phyloP scores from a whole-genome alignment of 345 rosid genomes.

The Pistacia atlantica region DNA sequence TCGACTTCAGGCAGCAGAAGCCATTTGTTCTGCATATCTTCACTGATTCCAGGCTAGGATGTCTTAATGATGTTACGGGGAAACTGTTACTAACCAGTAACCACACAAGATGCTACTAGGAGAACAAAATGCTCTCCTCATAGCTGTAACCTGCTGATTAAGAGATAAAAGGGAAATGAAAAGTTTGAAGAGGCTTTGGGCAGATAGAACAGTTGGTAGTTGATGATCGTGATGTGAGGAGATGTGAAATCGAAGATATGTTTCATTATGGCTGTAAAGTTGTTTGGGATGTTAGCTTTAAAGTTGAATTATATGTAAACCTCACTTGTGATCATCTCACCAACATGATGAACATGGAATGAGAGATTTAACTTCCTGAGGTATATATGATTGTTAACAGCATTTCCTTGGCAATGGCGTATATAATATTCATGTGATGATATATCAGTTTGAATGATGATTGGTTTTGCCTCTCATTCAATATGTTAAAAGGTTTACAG shows the following conservation, averaged over 20 bases:
- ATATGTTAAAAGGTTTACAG: background rate
- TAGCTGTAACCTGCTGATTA: slow-evolving; percentile 13
- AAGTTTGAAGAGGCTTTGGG: slow-evolving; percentile 2
- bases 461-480: background rate
- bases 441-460: background rate
- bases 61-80: background rate
- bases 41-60: slow-evolving; percentile 14
- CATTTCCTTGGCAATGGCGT: slow-evolving; percentile 2
- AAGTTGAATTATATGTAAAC: background rate
- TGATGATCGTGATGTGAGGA: slow-evolving; percentile 3
- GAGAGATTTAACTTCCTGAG: background rate
- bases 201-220: background rate
- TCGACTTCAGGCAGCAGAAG: slow-evolving; percentile 11
- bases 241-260: background rate
- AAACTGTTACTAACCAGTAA: slow-evolving; percentile 22
- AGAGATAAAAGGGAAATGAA: slow-evolving; percentile 4
- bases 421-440: background rate
- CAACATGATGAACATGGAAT: background rate
- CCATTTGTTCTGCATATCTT: background rate
- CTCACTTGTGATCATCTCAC: background rate
- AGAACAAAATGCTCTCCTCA: slow-evolving; percentile 16
- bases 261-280: slow-evolving; percentile 4
- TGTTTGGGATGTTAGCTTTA: background rate
- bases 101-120: slow-evolving; percentile 11
- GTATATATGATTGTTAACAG: background rate